These are phyloP conservation scores for Solanum infundibuliforme DNA, from an alignment of 257 asterid species.

Conservation along the genomic window DNA sequence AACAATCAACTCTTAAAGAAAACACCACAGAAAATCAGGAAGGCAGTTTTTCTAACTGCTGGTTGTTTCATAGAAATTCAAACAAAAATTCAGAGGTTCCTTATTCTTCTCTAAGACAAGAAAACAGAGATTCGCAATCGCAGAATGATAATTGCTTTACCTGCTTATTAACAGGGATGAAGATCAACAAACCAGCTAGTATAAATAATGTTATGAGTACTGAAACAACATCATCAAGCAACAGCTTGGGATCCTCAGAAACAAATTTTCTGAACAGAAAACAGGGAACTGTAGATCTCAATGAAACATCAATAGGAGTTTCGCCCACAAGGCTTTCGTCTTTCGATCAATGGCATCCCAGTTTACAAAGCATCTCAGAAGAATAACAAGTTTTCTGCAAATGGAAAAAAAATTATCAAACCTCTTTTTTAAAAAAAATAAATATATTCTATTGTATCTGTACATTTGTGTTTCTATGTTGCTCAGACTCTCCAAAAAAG, in stretches of 20 bases:
- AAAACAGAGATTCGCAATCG: neutral
- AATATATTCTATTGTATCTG: neutral
- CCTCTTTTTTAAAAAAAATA: too few relatives aligned
- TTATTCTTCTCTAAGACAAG: neutral
- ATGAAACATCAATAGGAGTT: neutral
- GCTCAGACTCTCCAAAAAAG: neutral
- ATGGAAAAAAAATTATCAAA: neutral
- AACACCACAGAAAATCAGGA: neutral
- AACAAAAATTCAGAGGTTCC: neutral
- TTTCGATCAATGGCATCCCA: conserved; percentile 23
- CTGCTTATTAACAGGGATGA: conserved; percentile 7
- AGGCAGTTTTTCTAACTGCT: conserved; percentile 12
- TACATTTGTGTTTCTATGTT: neutral
- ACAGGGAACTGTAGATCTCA: neutral
- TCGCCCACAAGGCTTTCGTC: conserved; percentile 3
- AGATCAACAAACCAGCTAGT: neutral
- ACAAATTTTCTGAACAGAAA: neutral
- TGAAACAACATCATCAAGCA: neutral
- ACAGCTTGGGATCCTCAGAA: neutral
- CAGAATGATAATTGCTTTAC: conserved; percentile 2
- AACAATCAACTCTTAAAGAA: neutral
- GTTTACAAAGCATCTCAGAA: conserved; percentile 9
- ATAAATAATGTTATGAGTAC: neutral
- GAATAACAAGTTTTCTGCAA: neutral
- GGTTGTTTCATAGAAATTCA: conserved; percentile 4